Evolutionary conservation across 305 asterid species (phyloP), one percentile per base, ranked within the genome.

Genomic region (Fraxinus dipetala): DNA sequence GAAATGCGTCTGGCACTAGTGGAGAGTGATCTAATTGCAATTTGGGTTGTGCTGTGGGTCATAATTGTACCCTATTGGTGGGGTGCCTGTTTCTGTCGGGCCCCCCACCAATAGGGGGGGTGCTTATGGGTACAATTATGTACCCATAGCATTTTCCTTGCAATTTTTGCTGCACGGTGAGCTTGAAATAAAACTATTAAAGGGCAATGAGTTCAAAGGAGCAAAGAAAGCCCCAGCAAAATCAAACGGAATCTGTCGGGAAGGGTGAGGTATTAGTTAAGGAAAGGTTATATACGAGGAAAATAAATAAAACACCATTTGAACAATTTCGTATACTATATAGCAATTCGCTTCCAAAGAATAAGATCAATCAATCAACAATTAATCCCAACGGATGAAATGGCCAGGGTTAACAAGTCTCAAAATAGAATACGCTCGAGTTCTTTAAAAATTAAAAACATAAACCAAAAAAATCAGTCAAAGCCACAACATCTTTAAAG

Each of bases 11-110:
- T 77, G 30, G 30, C 26, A n/a, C 30, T 20, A 82, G 40, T 28
- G 9, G 18, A 45, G 75, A 48, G 51, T 43, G 80, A 61, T 85
- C 89, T 75, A 48, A 86, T 32, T 80, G 87, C 90, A 91, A 89
- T 91, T 86, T 26, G 28, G 28, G 28, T 26, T 26, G 28, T 26
- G 28, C 28, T 26, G 28, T 26, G 28, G 28, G 28, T 26, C 28
- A 26, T 26, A 26, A 26, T 26, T 26, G 28, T 26, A 26, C 28
- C 28, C 1, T 0, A 26, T 26, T 26, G 28, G 28, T 26, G 28
- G 28, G 28, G 1, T 1, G 28, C 28, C 28, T 26, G 28, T 26
- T 26, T 26, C 0, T 26, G 28, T 26, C 28, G 28, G 28, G 28
- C 28, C 28, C 28, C 1, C 28, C 28, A 26, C 28, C 28, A 26